These are phyloP conservation scores for Closterium sp. DNA, from an alignment of 139 green algal species.

Conservation along the genomic window DNA sequence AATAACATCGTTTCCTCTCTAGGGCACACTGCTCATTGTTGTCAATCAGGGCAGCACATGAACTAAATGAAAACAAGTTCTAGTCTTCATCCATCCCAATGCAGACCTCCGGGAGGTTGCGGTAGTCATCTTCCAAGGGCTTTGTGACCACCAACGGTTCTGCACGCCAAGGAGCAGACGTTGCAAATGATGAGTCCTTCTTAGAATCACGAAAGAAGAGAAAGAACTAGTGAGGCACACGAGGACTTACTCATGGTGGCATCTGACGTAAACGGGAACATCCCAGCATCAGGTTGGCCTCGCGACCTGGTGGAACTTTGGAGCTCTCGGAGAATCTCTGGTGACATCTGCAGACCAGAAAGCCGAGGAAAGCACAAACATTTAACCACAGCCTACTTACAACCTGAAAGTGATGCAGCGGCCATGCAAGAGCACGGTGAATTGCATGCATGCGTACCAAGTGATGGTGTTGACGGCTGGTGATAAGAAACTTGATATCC, in stretches of 20 bases:
- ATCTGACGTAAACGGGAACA: neutral
- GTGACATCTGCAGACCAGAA: slow-evolving; percentile 61
- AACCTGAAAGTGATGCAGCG: neutral
- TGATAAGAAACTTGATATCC: slow-evolving; percentile 72
- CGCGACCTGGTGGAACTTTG: slow-evolving; percentile 47
- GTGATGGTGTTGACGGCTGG: slow-evolving; percentile 80
- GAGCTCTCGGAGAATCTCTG: slow-evolving; percentile 88
- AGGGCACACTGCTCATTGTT: too few relatives aligned
- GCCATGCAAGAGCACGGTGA: neutral
- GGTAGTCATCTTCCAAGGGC: slow-evolving; percentile 38
- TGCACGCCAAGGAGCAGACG: neutral
- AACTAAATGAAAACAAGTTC: neutral
- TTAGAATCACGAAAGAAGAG: slow-evolving; percentile 11
- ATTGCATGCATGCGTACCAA: slow-evolving; percentile 33
- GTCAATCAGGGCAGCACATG: too few relatives aligned
- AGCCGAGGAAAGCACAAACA: neutral
- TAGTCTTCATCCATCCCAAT: slow-evolving; percentile 45
- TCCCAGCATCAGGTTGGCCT: neutral
- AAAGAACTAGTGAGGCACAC: slow-evolving; percentile 8
- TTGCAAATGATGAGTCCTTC: neutral
- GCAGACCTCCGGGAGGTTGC: slow-evolving; percentile 17
- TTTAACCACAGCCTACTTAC: neutral
- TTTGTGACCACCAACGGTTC: slow-evolving; percentile 4
- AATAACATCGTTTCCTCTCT: too few relatives aligned
- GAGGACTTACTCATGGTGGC: neutral